Conservation (phyloP, 257 asterid genomes). For the Fraxinus americana region DNA sequence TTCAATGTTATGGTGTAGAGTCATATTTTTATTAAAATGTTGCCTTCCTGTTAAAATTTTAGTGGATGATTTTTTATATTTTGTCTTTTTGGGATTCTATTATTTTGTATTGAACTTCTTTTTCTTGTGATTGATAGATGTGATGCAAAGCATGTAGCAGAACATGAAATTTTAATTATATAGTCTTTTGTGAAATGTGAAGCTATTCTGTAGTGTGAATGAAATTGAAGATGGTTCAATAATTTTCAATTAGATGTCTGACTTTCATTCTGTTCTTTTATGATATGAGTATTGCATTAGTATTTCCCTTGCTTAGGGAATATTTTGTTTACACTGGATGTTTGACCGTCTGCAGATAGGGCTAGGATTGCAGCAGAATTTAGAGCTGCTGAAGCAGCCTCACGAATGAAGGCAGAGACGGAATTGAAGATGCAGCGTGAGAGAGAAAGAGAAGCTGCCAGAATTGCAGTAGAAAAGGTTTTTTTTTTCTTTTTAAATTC, state of each 20-base stretch:
- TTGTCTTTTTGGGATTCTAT: no score
- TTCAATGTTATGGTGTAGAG: no score
- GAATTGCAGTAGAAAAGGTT: conserved; percentile 63
- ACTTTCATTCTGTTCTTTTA: no score
- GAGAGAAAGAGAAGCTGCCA: conserved; percentile 65
- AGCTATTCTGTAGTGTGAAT: not conserved
- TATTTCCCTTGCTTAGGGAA: not conserved
- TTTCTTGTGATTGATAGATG: no score
- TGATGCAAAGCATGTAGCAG: no score
- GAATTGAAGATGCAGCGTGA: conserved; percentile 44
- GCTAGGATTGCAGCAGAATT: conserved; percentile 62
- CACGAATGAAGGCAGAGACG: conserved; percentile 38
- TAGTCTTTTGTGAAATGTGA: no score
- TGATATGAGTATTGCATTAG: no score
- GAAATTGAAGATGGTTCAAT: not conserved
- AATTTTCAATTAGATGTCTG: not conserved
- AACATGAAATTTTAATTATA: no score
- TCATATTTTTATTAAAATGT: no score
- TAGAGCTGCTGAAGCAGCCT: conserved; percentile 57
- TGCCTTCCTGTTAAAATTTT: no score
- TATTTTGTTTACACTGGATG: not conserved
- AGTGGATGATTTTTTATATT: no score
- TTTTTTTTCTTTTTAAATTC: not conserved
- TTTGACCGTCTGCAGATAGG: conserved; percentile 47
- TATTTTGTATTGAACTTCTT: no score